Percentiles rank a stretch among this genome's conserved stretches.
Evolutionary conservation across 1,284 basidiomycete genomes (phyloP).

Genomic region (Microbotryomycetes sp.): DNA sequence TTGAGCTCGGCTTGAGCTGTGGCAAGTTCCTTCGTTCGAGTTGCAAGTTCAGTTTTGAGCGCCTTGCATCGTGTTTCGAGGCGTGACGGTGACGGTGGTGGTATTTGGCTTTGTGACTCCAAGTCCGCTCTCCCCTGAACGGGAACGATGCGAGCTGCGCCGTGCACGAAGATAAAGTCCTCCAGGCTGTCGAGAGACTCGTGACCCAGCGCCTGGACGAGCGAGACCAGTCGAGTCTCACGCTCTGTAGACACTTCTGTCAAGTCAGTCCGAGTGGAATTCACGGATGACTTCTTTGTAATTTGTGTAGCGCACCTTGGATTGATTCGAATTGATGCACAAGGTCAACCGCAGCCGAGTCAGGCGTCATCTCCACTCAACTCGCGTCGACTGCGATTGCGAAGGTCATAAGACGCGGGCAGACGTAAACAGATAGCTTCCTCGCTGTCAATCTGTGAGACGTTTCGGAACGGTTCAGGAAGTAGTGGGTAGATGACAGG

Average conservation of each 20-base stretch:
- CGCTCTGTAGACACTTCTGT: conserved; percentile 5
- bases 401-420: too few species aligned
- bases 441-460: too few species aligned
- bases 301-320: neutral
- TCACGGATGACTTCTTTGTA: neutral
- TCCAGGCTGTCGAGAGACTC: conserved; percentile 26
- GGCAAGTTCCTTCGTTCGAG: neutral
- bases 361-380: neutral
- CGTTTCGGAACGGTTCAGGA: too few species aligned
- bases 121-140: neutral
- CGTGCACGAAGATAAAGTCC: conserved; percentile 24
- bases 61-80: neutral
- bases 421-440: too few species aligned
- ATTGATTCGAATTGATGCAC: neutral
- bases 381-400: too few species aligned
- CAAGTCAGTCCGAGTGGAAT: neutral
- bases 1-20: neutral
- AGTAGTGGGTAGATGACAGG: too few species aligned
- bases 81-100: neutral
- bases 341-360: neutral
- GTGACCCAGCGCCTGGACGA: conserved; percentile 26
- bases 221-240: conserved; percentile 5
- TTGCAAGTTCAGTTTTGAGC: neutral
- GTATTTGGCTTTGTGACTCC: neutral
- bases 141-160: conserved; percentile 13